These are phyloP conservation scores for Pinus albicaulis DNA, from an alignment of 75 land plant species.

Conservation along the genomic window DNA sequence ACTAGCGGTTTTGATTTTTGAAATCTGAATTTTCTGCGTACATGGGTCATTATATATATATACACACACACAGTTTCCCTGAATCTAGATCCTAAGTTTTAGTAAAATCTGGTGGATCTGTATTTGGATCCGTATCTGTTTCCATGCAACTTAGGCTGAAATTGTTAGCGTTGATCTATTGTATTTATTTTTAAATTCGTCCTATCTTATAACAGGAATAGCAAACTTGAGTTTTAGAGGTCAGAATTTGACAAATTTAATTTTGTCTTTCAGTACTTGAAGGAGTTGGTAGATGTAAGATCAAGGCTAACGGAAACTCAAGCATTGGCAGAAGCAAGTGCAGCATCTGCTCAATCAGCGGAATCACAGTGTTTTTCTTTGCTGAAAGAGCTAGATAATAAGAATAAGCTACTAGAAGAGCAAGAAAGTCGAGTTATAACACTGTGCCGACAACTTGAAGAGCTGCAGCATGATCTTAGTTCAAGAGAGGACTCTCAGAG, in stretches of 20 bases:
- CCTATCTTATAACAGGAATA: not conserved
- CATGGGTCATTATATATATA: no score
- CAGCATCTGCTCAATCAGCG: slow-evolving; percentile 63
- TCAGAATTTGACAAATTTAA: not conserved
- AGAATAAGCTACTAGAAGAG: slow-evolving; percentile 42
- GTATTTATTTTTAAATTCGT: no score
- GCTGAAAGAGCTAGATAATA: slow-evolving; percentile 56
- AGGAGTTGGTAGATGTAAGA: slow-evolving; percentile 55
- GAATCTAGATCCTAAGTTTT: no score
- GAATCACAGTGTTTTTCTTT: slow-evolving; percentile 50
- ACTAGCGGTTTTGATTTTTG: no score
- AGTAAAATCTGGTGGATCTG: no score
- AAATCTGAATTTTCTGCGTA: no score
- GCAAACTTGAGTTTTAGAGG: not conserved
- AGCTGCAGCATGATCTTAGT: slow-evolving; percentile 60
- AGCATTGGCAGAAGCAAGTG: slow-evolving; percentile 70
- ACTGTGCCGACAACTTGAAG: slow-evolving; percentile 46
- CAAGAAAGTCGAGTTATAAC: slow-evolving; percentile 47
- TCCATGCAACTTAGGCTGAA: no score
- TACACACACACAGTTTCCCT: no score
- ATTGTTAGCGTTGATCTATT: no score
- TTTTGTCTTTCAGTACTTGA: slow-evolving; percentile 39
- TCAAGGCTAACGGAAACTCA: slow-evolving; percentile 47
- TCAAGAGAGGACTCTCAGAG: slow-evolving; percentile 57
- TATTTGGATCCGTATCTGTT: no score